Evolutionary conservation across 164 flowering plant species (phyloP).

Genomic region (Echeveria elegans): DNA sequence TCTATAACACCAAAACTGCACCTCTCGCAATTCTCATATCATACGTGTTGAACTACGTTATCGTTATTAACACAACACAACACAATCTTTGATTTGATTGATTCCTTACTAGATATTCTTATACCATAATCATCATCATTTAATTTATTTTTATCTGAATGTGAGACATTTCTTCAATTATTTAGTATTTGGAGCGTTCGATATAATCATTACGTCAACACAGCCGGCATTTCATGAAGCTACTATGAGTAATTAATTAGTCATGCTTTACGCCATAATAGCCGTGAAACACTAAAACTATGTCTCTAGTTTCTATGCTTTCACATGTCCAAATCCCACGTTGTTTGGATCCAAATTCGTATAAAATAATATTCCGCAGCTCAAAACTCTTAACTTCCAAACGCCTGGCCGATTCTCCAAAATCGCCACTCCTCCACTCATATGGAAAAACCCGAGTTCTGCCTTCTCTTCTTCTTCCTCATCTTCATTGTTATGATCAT

Average conservation of each 20-base stretch:
- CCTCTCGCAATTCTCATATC: too few species aligned
- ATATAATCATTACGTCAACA: not conserved
- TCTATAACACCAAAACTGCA: not conserved
- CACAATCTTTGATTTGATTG: too few species aligned
- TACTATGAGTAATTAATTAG: not conserved
- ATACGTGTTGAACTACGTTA: not conserved
- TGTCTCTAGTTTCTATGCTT: not conserved
- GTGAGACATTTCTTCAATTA: not conserved
- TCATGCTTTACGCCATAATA: not conserved
- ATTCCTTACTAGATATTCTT: too few species aligned
- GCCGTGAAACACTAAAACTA: constrained; percentile 6
- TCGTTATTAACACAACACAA: too few species aligned
- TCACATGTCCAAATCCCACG: not conserved
- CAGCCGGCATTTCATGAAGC: not conserved
- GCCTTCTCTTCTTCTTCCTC: not conserved
- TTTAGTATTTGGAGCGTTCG: too few species aligned
- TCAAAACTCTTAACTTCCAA: not conserved
- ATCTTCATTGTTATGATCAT: not conserved
- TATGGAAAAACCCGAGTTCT: not conserved
- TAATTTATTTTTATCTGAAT: too few species aligned
- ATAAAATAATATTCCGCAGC: not conserved
- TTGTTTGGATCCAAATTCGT: not conserved
- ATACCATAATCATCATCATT: too few species aligned
- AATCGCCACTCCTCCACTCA: not conserved
- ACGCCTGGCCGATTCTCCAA: not conserved